Evolutionary conservation across 495 filamentous ascomycete genomes (phyloP).

Genomic region (Thozetella sp.): DNA sequence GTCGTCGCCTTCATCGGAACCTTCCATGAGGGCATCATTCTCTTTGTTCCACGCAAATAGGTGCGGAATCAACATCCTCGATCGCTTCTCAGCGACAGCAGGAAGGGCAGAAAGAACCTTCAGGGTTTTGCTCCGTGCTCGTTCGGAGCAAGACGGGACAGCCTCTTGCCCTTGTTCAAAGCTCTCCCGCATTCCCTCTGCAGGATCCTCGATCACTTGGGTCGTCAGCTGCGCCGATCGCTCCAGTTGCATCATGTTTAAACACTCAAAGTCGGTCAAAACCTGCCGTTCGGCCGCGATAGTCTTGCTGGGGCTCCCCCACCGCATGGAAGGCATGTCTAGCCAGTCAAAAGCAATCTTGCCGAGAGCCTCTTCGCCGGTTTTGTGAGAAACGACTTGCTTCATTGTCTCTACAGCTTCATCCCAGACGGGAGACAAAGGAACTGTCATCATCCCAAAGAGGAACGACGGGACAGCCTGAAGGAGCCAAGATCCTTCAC

Average conservation of each 20-base stretch:
- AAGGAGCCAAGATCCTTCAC: constrained; percentile 63
- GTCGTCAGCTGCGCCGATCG: constrained; percentile 38
- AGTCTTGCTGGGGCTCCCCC: constrained; percentile 33
- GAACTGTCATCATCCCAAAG: constrained; percentile 87
- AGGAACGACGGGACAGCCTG: constrained; percentile 77
- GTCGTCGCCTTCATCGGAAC: constrained; percentile 29
- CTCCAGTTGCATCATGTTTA: constrained; percentile 65
- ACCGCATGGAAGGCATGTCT: constrained; percentile 52
- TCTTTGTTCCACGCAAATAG: constrained; percentile 76
- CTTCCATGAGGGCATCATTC: constrained; percentile 43
- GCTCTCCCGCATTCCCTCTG: constrained; percentile 45
- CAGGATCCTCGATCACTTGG: constrained; percentile 36
- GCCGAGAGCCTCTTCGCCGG: constrained; percentile 73
- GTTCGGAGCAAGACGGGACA: constrained; percentile 32
- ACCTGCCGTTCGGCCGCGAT: constrained; percentile 20
- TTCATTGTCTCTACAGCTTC: constrained; percentile 76
- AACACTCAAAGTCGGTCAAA: constrained; percentile 76
- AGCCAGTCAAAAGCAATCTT: constrained; percentile 82
- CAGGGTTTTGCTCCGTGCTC: constrained; percentile 74
- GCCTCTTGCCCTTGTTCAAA: constrained; percentile 53
- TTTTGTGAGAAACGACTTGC: constrained; percentile 67
- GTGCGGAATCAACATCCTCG: constrained; percentile 80
- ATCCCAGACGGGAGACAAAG: constrained; percentile 81
- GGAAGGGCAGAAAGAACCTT: constrained; percentile 76
- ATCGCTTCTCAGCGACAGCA: constrained; percentile 78